Percentiles rank a stretch among this genome's conserved stretches.
Conservation (phyloP, 2,329 filamentous ascomycete species). For the Neofusicoccum umdonicola region DNA sequence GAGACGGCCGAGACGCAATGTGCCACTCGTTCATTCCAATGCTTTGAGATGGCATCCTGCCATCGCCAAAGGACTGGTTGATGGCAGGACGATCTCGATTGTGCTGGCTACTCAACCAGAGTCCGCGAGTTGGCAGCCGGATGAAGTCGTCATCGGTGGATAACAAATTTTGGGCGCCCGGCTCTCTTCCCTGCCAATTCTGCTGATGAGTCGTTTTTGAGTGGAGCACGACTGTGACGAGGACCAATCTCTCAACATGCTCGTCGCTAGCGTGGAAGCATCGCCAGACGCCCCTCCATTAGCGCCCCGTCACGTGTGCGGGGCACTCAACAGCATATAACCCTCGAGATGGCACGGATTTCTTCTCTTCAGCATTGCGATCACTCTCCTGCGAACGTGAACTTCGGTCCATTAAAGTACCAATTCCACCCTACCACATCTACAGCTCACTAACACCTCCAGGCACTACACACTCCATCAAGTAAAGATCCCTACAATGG, state of each 20-base stretch:
- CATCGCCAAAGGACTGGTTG: no score
- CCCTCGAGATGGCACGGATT: not conserved
- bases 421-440: not conserved
- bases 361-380: not conserved
- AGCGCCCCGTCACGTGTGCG: slow-evolving; percentile 17
- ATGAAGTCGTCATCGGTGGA: not conserved
- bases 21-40: no score
- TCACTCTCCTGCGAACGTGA: not conserved
- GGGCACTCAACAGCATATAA: slow-evolving; percentile 11
- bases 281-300: slow-evolving; percentile 5
- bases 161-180: not conserved
- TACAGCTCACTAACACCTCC: not conserved
- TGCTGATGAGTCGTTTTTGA: not conserved
- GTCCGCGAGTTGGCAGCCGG: not conserved
- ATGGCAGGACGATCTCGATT: not conserved
- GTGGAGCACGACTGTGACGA: not conserved
- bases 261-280: not conserved
- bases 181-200: not conserved
- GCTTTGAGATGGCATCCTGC: no score
- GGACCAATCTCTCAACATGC: not conserved
- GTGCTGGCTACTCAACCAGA: not conserved
- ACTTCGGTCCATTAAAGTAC: not conserved
- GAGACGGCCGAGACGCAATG: not conserved
- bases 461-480: not conserved
- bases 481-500: slow-evolving; percentile 13